Conservation (phyloP, 2,329 filamentous ascomycete genomes). For the Aspergillus amoenus region DNA sequence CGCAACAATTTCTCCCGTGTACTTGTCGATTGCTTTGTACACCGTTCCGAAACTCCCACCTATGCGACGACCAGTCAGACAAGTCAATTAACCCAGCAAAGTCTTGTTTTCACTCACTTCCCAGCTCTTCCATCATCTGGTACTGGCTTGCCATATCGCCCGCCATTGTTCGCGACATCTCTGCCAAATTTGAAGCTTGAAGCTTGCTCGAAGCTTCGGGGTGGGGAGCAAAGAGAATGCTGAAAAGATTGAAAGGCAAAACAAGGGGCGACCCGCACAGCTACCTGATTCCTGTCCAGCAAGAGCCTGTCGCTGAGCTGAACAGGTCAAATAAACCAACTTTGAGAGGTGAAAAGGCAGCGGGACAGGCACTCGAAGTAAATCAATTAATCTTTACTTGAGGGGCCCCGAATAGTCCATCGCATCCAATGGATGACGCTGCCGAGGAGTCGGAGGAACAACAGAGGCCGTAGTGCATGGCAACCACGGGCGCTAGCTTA, state of each 20-base stretch:
- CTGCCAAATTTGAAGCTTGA: neutral
- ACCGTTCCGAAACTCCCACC: conserved; percentile 95
- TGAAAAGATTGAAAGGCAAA: conserved; percentile 12
- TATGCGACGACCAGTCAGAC: conserved; percentile 38
- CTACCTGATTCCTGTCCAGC: conserved; percentile 15
- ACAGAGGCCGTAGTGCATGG: conserved; percentile 23
- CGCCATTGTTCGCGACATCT: conserved; percentile 34
- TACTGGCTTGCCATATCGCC: conserved; percentile 75
- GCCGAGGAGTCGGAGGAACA: conserved; percentile 14
- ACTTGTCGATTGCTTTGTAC: conserved; percentile 91
- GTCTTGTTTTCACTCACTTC: conserved; percentile 63
- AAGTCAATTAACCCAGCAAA: conserved; percentile 5
- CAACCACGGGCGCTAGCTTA: conserved; percentile 19
- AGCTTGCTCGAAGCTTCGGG: conserved; percentile 10
- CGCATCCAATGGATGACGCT: conserved; percentile 20
- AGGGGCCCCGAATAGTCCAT: conserved; percentile 11
- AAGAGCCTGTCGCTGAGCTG: conserved; percentile 16
- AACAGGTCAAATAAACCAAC: conserved; percentile 12
- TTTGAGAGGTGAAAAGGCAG: conserved; percentile 3
- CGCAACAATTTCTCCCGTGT: conserved; percentile 88
- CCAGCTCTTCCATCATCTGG: conserved; percentile 93
- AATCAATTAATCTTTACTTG: conserved; percentile 5
- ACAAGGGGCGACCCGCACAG: conserved; percentile 17
- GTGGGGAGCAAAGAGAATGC: neutral
- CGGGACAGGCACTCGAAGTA: conserved; percentile 6